These are phyloP conservation scores for Isabelozyma heimii DNA, from an alignment of 805 yeast genomes.

Conservation along the genomic window DNA sequence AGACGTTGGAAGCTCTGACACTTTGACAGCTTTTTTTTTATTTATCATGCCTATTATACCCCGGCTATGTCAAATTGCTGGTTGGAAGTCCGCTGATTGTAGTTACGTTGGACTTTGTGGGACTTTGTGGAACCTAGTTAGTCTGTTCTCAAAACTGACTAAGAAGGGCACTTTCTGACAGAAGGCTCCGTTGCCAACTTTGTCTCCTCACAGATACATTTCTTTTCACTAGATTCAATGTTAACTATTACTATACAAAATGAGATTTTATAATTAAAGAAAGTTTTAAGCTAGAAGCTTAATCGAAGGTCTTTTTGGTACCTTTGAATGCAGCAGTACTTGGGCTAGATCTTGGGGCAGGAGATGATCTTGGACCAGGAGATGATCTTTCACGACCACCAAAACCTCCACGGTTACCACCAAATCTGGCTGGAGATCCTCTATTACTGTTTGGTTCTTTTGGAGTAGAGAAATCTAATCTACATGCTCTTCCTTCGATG, in stretches of 20 bases:
- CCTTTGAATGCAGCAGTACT: constrained; percentile 75
- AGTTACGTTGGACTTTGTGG: too few species aligned
- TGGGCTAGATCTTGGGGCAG: constrained; percentile 59
- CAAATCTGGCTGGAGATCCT: constrained; percentile 36
- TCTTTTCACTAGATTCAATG: not conserved
- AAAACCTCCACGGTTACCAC: constrained; percentile 39
- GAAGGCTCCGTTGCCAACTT: too few species aligned
- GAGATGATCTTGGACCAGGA: constrained; percentile 39
- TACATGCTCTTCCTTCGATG: constrained; percentile 88
- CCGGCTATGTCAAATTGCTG: too few species aligned
- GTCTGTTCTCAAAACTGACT: too few species aligned
- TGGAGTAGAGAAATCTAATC: constrained; percentile 94
- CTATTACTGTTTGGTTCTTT: constrained; percentile 49
- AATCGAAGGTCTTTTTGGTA: constrained; percentile 78
- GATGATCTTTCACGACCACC: constrained; percentile 24
- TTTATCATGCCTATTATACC: too few species aligned
- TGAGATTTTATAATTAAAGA: not conserved
- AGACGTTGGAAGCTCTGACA: too few species aligned
- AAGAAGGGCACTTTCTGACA: too few species aligned
- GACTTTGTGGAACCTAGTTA: too few species aligned
- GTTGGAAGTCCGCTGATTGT: too few species aligned
- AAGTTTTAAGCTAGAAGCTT: constrained; percentile 13
- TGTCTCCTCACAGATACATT: too few species aligned
- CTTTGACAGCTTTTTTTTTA: too few species aligned
- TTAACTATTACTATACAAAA: not conserved